Evolutionary conservation across 495 filamentous ascomycete genomes (phyloP).

Genomic region (Neurospora sp.): DNA sequence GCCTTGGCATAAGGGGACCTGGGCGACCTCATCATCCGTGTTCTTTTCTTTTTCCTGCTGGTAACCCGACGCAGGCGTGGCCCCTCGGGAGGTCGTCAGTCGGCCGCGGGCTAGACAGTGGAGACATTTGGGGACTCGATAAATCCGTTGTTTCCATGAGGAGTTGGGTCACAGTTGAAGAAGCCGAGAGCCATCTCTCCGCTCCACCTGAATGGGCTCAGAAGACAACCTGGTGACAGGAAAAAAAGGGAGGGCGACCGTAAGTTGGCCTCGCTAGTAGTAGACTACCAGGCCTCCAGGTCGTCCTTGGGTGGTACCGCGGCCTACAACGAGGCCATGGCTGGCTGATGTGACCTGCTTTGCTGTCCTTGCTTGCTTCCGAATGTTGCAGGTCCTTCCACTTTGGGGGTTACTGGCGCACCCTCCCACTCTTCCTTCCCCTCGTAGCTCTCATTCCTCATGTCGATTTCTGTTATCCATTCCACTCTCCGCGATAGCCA

Average conservation of each 20-base stretch:
- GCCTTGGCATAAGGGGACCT: not conserved
- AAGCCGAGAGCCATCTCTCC: not conserved
- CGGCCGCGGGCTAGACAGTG: not conserved
- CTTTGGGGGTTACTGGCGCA: conserved; percentile 2
- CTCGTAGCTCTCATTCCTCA: conserved; percentile 1
- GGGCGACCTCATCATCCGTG: not conserved
- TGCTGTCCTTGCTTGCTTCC: conserved; percentile 7
- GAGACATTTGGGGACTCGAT: not conserved
- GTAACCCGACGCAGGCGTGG: not conserved
- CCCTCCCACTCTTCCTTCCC: conserved; percentile 3
- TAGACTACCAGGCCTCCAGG: not conserved
- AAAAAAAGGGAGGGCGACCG: not conserved
- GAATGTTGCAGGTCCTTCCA: conserved; percentile 1
- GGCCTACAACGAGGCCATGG: not conserved
- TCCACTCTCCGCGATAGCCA: conserved; percentile 11
- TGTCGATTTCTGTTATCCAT: conserved; percentile 11
- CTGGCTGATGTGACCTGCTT: conserved; percentile 11
- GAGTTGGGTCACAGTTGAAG: not conserved
- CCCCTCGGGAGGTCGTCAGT: not conserved
- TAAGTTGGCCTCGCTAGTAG: not conserved
- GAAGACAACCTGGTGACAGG: not conserved
- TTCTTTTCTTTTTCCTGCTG: not conserved
- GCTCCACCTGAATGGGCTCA: not conserved
- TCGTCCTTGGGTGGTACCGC: not conserved
- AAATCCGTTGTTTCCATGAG: not conserved